Conservation (phyloP, 257 asterid genomes). For the Solanum appendiculatum region DNA sequence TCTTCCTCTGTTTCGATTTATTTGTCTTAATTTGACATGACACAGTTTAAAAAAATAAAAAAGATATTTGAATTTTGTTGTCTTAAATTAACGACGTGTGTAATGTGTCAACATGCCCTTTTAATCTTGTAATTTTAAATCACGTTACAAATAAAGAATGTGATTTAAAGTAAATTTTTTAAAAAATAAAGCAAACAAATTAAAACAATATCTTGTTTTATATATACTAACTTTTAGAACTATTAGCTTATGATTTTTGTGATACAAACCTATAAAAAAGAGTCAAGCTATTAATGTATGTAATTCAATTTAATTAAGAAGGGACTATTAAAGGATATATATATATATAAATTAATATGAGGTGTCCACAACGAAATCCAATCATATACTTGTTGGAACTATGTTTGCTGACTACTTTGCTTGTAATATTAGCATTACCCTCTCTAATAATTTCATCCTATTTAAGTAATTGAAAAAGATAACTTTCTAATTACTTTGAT, state of each 20-base stretch:
- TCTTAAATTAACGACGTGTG: not conserved
- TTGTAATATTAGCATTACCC: not conserved
- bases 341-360: not conserved
- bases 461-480: not conserved
- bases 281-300: not conserved
- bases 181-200: not conserved
- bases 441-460: not conserved
- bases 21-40: too few species aligned
- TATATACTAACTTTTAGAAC: not conserved
- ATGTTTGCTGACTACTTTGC: not conserved
- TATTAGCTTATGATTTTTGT: not conserved
- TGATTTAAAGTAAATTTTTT: not conserved
- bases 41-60: too few species aligned
- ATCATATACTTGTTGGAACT: not conserved
- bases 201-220: not conserved
- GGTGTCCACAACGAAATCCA: not conserved
- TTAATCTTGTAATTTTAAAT: not conserved
- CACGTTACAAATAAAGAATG: not conserved
- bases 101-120: not conserved
- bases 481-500: not conserved
- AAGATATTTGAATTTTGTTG: rapidly evolving
- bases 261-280: not conserved
- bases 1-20: too few species aligned
- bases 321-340: not conserved
- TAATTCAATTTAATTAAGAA: not conserved